Evolutionary conservation across 768 basidiomycete species (phyloP), one percentile per base, ranked within the genome.

Genomic region (Lactarius pseudohatsudake): DNA sequence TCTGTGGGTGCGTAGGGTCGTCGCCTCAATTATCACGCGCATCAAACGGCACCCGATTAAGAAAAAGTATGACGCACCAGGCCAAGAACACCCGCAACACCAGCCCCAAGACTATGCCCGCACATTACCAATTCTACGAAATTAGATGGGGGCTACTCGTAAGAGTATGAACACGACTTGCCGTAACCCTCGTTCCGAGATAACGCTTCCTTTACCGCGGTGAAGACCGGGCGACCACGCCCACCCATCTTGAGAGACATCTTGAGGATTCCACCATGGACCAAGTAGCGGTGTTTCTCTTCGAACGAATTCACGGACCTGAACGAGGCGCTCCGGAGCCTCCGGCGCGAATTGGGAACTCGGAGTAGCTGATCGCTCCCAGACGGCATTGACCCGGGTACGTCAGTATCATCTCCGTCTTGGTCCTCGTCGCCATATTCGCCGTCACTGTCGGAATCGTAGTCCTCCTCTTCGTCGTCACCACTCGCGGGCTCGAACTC

Each of bases 101-200:
- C 92, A 28, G 91, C 91, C 20, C 92, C 92, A 3, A 94, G 82
- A 75, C 89, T 91, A 73, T 94, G 92, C 34, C 92, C 92, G 70
- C 88, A 90, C 47, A 94, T 77, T 15, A 92, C 84, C 30, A 94
- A 78, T 65, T 90, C 87, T 89, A 70, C 11, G 7, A 50, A 55
- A 38, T 50, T 20, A 50, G 26, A 66, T 30, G n/a, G 32, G 28
- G 6, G 41, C 28, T 54, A 53, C 26, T n/a, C 11, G 36, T 9
- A 22, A 20, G 61, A 58, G 22, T 2, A 55, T 11, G 32, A 20
- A 9, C 34, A 56, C 59, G 22, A 79, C 86, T 65, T 66, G 91
- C 90, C 88, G 74, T 90, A 94, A 58, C 83, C 86, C 10, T 84
- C 83, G 75, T 94, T 92, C 66, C 80, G 79, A 72, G 79, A 76